phyloP scores from a whole-genome alignment of 371 early-diverging fungal genomes.

The Mortierella sp. region DNA sequence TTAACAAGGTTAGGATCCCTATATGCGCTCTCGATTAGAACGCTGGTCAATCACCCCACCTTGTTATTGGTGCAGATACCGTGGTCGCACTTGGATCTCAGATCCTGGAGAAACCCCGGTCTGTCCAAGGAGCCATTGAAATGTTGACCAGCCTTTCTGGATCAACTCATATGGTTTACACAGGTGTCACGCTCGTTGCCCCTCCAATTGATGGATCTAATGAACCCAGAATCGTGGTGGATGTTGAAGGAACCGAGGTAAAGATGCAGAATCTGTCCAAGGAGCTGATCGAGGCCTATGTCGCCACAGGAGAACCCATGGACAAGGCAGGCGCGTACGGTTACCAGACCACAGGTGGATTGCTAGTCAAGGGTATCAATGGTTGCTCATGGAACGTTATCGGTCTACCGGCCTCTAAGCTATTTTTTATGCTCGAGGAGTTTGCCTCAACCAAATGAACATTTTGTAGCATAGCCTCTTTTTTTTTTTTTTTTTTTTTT shows the following conservation, averaged over 20 bases:
- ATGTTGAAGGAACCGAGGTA: constrained; percentile 61
- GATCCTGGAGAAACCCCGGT: constrained; percentile 71
- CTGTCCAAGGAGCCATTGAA: constrained; percentile 61
- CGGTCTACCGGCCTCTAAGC: constrained; percentile 53
- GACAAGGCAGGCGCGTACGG: constrained; percentile 93
- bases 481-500: constrained; percentile 15
- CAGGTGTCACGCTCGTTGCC: constrained; percentile 68
- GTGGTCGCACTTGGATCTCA: constrained; percentile 69
- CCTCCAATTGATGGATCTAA: constrained; percentile 24
- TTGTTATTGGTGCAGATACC: constrained; percentile 87
- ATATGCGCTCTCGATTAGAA: constrained; percentile 17
- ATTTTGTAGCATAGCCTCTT: constrained; percentile 15
- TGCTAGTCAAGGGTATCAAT: constrained; percentile 79
- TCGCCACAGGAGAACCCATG: constrained; percentile 73
- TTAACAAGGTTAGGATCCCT: background rate
- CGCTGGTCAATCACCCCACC: constrained; percentile 52
- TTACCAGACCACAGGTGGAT: constrained; percentile 79
- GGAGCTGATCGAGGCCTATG: constrained; percentile 73
- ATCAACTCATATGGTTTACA: constrained; percentile 69
- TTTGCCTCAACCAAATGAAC: constrained; percentile 28
- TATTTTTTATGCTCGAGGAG: constrained; percentile 42
- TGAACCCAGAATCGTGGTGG: constrained; percentile 34
- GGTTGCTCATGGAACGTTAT: constrained; percentile 83
- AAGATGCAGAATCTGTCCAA: constrained; percentile 51
- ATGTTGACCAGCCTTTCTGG: constrained; percentile 70